Conservation (phyloP, 2,329 filamentous ascomycete species). For the Paramyrothecium sp. region DNA sequence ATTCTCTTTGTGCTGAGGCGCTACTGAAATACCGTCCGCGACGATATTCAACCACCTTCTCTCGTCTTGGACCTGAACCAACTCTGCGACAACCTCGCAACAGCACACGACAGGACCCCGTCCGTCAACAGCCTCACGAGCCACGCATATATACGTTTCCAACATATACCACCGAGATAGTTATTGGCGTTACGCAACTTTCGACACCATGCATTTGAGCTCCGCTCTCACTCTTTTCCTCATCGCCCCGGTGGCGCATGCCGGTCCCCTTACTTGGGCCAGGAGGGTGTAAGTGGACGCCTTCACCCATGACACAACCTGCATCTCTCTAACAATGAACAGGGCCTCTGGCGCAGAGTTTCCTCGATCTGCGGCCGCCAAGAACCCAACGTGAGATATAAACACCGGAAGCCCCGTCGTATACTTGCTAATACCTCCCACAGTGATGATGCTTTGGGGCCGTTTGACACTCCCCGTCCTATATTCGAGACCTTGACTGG, state of each 20-base stretch:
- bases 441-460: conserved; percentile 6
- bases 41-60: too few species aligned
- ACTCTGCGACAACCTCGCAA: too few species aligned
- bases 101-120: too few species aligned
- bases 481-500: conserved; percentile 19
- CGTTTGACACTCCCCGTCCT: conserved; percentile 16
- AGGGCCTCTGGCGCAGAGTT: conserved; percentile 1
- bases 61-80: too few species aligned
- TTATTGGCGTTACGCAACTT: neutral
- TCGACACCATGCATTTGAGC: conserved; percentile 9
- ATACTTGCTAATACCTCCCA: conserved; percentile 7
- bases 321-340: conserved; percentile 8
- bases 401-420: neutral
- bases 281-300: neutral
- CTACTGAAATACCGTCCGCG: too few species aligned
- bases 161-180: too few species aligned
- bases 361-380: conserved; percentile 12
- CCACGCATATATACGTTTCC: too few species aligned
- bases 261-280: conserved; percentile 32
- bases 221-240: conserved; percentile 24
- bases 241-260: conserved; percentile 25
- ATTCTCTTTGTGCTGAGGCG: too few species aligned
- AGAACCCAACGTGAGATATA: conserved; percentile 2
- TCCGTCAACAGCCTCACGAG: too few species aligned
- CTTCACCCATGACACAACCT: conserved; percentile 22